These are phyloP conservation scores for Pythium phragmitis DNA, from an alignment of 352 stramenopile species.

Conservation along the genomic window DNA sequence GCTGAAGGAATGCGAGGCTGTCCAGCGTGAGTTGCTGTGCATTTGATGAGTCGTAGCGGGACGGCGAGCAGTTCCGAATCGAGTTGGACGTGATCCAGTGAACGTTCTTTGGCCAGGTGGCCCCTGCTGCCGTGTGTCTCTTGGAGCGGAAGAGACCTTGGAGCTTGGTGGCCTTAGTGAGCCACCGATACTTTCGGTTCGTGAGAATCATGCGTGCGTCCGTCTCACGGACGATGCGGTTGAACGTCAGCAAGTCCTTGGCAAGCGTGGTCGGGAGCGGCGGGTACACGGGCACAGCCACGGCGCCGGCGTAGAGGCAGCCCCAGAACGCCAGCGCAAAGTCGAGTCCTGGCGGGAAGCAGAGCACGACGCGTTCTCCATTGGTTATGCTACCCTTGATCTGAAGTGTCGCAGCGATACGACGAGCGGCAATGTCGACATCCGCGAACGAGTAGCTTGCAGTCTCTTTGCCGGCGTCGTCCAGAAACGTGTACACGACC, in stretches of 20 bases:
- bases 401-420: constrained; percentile 62
- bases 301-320: constrained; percentile 69
- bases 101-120: constrained; percentile 86
- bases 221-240: constrained; percentile 85
- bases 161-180: constrained; percentile 90
- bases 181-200: constrained; percentile 90
- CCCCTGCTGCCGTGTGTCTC: constrained; percentile 14
- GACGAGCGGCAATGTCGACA: constrained; percentile 57
- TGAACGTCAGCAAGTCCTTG: constrained; percentile 82
- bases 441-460: constrained; percentile 75
- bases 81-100: constrained; percentile 86
- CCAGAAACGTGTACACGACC: constrained; percentile 81
- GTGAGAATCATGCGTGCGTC: constrained; percentile 93
- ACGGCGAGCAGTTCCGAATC: constrained; percentile 39
- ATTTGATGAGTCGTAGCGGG: constrained; percentile 31
- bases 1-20: constrained; percentile 97
- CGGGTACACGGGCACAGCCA: constrained; percentile 75
- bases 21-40: constrained; percentile 44
- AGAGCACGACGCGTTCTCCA: constrained; percentile 76
- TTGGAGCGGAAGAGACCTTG: constrained; percentile 28
- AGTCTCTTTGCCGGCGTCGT: constrained; percentile 62
- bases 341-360: constrained; percentile 72
- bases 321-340: constrained; percentile 81
- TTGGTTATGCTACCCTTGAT: constrained; percentile 44
- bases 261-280: constrained; percentile 68